phyloP scores from a whole-genome alignment of 2,329 filamentous ascomycete genomes.

The Penicillium frequentans region DNA sequence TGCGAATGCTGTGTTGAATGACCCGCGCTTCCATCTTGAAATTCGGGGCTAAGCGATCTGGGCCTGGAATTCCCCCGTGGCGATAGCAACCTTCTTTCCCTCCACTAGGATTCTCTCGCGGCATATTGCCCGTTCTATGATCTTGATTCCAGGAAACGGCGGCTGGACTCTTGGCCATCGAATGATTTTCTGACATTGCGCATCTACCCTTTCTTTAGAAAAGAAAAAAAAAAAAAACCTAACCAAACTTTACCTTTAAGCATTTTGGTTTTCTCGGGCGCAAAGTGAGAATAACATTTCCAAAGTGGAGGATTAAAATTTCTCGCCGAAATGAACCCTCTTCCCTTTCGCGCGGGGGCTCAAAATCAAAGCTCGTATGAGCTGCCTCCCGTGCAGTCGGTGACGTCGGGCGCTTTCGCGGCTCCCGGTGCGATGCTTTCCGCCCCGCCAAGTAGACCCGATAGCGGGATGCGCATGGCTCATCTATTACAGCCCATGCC shows the following conservation, averaged over 20 bases:
- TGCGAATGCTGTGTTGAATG: not conserved
- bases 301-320: constrained; percentile 2
- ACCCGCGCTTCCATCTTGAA: not conserved
- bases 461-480: constrained; percentile 42
- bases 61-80: not conserved
- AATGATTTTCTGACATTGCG: not conserved
- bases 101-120: constrained; percentile 1
- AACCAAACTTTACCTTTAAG: not conserved
- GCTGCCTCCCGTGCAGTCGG: constrained; percentile 37
- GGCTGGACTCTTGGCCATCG: constrained; percentile 3
- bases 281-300: not conserved
- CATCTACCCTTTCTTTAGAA: not conserved
- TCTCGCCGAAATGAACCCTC: constrained; percentile 31
- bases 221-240: not conserved
- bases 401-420: constrained; percentile 33
- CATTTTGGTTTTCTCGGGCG: not conserved
- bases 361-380: constrained; percentile 31
- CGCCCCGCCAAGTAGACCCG: constrained; percentile 39
- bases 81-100: not conserved
- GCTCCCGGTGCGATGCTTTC: constrained; percentile 33
- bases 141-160: not conserved
- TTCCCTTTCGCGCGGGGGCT: constrained; percentile 31
- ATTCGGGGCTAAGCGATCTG: not conserved
- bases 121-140: constrained; percentile 1
- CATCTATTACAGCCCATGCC: constrained; percentile 41